Percentiles rank a stretch among this genome's conserved stretches.
Conservation (phyloP, 257 asterid species). For the Handroanthus guayacan region DNA sequence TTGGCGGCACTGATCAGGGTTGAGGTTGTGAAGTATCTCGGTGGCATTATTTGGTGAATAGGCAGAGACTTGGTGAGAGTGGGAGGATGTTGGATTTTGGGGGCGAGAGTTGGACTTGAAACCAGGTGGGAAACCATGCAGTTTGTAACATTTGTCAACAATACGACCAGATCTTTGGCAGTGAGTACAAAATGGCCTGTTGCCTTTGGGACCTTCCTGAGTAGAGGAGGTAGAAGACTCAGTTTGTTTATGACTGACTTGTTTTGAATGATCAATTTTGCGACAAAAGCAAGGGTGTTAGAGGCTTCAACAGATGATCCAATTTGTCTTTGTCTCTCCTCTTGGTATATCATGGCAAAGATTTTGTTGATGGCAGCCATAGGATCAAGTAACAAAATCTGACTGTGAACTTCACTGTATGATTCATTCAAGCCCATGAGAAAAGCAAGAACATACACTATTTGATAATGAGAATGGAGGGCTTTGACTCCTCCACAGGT, state of each 20-base stretch:
- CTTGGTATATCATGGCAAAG: not conserved
- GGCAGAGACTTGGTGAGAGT: not conserved
- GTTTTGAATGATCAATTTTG: no score
- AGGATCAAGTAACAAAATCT: not conserved
- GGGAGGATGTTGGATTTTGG: not conserved
- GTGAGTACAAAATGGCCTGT: not conserved
- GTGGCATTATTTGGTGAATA: not conserved
- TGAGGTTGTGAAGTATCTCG: no score
- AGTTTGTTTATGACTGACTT: no score
- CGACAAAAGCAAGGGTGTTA: no score
- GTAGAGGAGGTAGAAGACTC: not conserved
- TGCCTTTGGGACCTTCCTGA: not conserved
- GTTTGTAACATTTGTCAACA: not conserved
- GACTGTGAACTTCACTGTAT: not conserved
- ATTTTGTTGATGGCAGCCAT: conserved; percentile 2
- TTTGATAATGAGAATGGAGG: not conserved
- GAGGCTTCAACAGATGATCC: no score
- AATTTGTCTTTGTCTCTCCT: not conserved
- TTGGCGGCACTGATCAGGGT: no score
- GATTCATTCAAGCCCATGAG: not conserved
- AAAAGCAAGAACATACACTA: not conserved
- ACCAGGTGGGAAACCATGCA: not conserved
- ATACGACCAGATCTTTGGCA: not conserved
- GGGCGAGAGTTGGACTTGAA: not conserved
- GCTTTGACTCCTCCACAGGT: not conserved